Conservation (phyloP, 2,329 filamentous ascomycete genomes). For the Exserohilum rostratum region DNA sequence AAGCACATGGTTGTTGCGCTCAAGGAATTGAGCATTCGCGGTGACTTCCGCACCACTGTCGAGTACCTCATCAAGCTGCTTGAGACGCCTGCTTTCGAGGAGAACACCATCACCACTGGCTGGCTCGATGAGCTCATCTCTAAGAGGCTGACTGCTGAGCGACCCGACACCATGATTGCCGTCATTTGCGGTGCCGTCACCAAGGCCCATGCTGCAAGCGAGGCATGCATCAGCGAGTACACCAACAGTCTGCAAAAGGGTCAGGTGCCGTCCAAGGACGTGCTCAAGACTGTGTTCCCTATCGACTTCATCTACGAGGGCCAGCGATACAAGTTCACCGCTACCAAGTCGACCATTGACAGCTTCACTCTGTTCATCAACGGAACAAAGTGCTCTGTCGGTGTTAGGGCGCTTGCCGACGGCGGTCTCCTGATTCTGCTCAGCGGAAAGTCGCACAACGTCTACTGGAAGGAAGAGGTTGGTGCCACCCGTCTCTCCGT, state of each 20-base stretch:
- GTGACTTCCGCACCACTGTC: constrained; percentile 97
- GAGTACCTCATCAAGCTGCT: constrained; percentile 99
- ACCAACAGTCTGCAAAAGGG: constrained; percentile 90
- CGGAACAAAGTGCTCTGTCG: constrained; percentile 92
- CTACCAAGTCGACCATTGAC: constrained; percentile 86
- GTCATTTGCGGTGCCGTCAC: constrained; percentile 93
- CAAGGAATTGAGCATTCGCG: constrained; percentile 98
- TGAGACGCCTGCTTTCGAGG: constrained; percentile 97
- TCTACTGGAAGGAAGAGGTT: constrained; percentile 99
- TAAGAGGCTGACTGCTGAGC: constrained; percentile 94
- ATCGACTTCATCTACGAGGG: constrained; percentile 99
- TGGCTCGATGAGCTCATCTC: constrained; percentile 99
- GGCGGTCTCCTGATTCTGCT: constrained; percentile 91
- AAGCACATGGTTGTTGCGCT: constrained; percentile 99
- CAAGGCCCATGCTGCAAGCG: constrained; percentile 93
- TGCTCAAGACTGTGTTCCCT: constrained; percentile 95
- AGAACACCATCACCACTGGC: constrained; percentile 98
- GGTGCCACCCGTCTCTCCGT: constrained; percentile 94
- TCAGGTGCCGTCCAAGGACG: constrained; percentile 94
- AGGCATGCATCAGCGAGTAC: constrained; percentile 86
- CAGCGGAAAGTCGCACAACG: constrained; percentile 91
- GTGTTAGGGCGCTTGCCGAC: constrained; percentile 89
- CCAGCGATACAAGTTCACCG: constrained; percentile 95
- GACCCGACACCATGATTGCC: constrained; percentile 91
- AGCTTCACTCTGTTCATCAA: constrained; percentile 99